These are phyloP conservation scores for Cystobasidium onofrii DNA, from an alignment of 768 basidiomycete species.

Conservation along the genomic window DNA sequence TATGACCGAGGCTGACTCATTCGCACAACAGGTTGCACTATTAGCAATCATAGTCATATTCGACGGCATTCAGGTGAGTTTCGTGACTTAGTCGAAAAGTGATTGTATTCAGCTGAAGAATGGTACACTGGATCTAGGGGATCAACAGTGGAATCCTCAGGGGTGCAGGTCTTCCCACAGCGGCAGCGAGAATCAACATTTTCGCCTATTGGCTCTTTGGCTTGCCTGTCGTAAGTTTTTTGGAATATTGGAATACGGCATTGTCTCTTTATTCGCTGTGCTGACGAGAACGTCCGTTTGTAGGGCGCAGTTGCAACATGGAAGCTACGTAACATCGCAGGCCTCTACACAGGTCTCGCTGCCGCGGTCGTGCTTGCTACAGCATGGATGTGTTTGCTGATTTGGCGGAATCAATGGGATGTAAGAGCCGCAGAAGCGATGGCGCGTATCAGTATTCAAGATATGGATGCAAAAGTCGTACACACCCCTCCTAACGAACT, in stretches of 20 bases:
- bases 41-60: background rate
- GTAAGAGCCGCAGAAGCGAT: conserved; percentile 7
- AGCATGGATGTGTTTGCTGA: background rate
- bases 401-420: conserved; percentile 13
- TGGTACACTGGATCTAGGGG: too few species aligned
- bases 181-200: conserved; percentile 25
- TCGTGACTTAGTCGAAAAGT: too few species aligned
- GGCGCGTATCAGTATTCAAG: background rate
- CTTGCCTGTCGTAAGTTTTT: background rate
- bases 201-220: conserved; percentile 22
- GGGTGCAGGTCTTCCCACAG: conserved; percentile 1
- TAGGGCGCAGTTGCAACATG: conserved; percentile 14
- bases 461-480: background rate
- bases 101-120: too few species aligned
- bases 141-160: background rate
- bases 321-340: background rate
- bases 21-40: background rate
- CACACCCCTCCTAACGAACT: conserved; percentile 5
- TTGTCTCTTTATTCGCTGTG: background rate
- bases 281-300: background rate
- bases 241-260: too few species aligned
- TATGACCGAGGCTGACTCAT: background rate
- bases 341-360: background rate
- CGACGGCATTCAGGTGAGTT: background rate
- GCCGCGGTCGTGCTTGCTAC: conserved; percentile 3